Base-by-base conservation (phyloP, 2,329 filamentous ascomycete species). In the Purpureocillium lavendulum region DNA sequence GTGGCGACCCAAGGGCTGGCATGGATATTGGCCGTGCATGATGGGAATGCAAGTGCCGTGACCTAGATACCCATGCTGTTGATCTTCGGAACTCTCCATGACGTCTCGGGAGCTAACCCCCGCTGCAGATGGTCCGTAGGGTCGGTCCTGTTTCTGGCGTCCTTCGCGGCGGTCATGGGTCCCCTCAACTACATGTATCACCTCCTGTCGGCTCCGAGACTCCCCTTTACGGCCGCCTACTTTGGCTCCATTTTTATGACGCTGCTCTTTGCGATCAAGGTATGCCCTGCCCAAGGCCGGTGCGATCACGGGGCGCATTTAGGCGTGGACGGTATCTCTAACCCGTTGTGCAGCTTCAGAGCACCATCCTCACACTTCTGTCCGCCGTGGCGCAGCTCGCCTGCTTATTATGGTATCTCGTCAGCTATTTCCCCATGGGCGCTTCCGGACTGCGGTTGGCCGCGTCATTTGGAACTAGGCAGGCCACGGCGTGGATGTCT, bases 371-470 rank as follows among this genome's bases (percentile, higher is more conserved):
- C 48, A 97, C 92, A 13, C 70, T 97, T 40, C 68, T 96, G 47
- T 84, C 88, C 16, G 81, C 87, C 45, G 73, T 96, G 44, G 67
- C 89, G 50, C 92, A 98, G 60, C 71, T 97, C 40, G 80, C 82
- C 39, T 85, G 84, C 46, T 70, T 97, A 47, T 49, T 87, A 35
- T 97, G 90, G 90, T 97, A 97, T 65, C 73, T 96, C 35, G 81
- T 97, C 61, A 94, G 87, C 65, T 98, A 98, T 63, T 97, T 97
- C 55, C 92, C 92, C 18, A 95, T 97, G 89, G 92, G 92, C 31
- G 86, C 85, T 41, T 85, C 82, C 40, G 87, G 92, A 32, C 67
- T 98, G 49, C 82, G 90, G 43, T 78, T 95, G 49, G 88, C 88
- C 42, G 87, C 88, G 33, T 80, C 80, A 3, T 92, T 95, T 57